Evolutionary conservation across 2,329 filamentous ascomycete species (phyloP).

Genomic region (Shiraia bambusicola): DNA sequence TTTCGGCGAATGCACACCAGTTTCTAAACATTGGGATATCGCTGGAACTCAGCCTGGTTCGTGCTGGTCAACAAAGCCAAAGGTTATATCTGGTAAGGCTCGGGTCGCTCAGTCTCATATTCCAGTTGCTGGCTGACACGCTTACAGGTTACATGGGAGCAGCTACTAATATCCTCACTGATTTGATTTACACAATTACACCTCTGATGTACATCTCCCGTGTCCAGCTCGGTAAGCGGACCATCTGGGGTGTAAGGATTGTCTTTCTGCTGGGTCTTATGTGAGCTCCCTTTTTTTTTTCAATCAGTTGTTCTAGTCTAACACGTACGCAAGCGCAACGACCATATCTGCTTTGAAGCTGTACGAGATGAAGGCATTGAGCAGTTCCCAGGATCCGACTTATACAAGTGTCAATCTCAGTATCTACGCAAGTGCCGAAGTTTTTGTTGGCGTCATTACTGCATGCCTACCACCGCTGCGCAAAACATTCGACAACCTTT

Average conservation of each 20-base stretch:
- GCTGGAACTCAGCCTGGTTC: slow-evolving; percentile 20
- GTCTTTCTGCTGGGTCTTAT: slow-evolving; percentile 30
- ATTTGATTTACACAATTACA: slow-evolving; percentile 26
- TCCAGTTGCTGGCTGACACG: neutral
- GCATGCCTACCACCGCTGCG: slow-evolving; percentile 29
- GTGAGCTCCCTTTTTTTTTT: slow-evolving; percentile 10
- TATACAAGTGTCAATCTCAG: slow-evolving; percentile 27
- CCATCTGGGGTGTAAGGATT: slow-evolving; percentile 29
- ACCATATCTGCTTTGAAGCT: slow-evolving; percentile 30
- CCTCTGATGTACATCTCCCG: slow-evolving; percentile 26
- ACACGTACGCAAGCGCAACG: slow-evolving; percentile 18
- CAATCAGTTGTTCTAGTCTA: neutral
- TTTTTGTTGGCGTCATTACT: slow-evolving; percentile 30
- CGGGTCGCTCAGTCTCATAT: neutral
- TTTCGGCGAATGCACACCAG: slow-evolving; percentile 25
- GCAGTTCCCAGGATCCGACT: slow-evolving; percentile 22
- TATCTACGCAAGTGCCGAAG: slow-evolving; percentile 27
- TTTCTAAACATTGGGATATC: slow-evolving; percentile 27
- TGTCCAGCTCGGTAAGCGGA: slow-evolving; percentile 27
- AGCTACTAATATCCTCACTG: slow-evolving; percentile 28
- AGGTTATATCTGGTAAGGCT: slow-evolving; percentile 22
- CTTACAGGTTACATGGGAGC: slow-evolving; percentile 24
- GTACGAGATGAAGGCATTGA: slow-evolving; percentile 26
- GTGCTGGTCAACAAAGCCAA: slow-evolving; percentile 26
- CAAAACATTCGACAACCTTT: slow-evolving; percentile 26